phyloP scores from a whole-genome alignment of 1,284 basidiomycete genomes.

The Mycosarcoma mackinlayi region DNA sequence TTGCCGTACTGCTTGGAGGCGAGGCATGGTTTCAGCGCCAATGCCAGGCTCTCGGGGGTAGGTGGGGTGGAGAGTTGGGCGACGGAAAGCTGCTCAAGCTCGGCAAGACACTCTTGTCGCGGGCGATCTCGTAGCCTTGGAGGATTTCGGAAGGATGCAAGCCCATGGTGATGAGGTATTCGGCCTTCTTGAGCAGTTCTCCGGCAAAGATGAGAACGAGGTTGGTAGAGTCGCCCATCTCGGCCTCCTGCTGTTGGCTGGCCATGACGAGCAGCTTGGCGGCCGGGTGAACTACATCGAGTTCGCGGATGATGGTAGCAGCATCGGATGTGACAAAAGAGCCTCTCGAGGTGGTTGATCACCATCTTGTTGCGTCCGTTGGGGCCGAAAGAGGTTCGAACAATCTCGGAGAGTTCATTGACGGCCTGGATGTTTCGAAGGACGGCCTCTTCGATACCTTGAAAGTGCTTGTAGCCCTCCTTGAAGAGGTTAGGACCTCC shows the following conservation, averaged over 20 bases:
- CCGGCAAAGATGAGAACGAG: slow-evolving; percentile 94
- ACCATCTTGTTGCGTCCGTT: slow-evolving; percentile 75
- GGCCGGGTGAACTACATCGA: slow-evolving; percentile 97
- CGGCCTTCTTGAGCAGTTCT: slow-evolving; percentile 93
- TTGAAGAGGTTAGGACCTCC: slow-evolving; percentile 92
- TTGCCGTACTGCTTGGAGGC: slow-evolving; percentile 97
- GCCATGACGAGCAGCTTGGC: slow-evolving; percentile 98
- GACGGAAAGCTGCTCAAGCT: slow-evolving; percentile 76
- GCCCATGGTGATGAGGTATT: slow-evolving; percentile 92
- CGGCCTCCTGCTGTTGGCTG: slow-evolving; percentile 92
- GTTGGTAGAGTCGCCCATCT: slow-evolving; percentile 98
- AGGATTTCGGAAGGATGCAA: slow-evolving; percentile 90
- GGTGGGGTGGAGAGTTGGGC: slow-evolving; percentile 79
- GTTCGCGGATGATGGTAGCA: slow-evolving; percentile 96
- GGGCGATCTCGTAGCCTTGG: slow-evolving; percentile 95
- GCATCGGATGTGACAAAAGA: slow-evolving; percentile 99
- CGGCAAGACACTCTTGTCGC: slow-evolving; percentile 83
- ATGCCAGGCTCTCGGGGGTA: slow-evolving; percentile 79
- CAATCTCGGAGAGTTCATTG: slow-evolving; percentile 90
- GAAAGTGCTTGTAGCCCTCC: slow-evolving; percentile 76
- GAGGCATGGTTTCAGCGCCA: slow-evolving; percentile 88
- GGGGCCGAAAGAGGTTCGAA: slow-evolving; percentile 94
- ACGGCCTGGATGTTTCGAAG: slow-evolving; percentile 93
- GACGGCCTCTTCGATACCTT: slow-evolving; percentile 89
- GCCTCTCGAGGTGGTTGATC: slow-evolving; percentile 81